A percentile compares a stretch with the other conserved stretches of the same genome.
These are phyloP conservation scores for Phaffia australis DNA, from an alignment of 768 basidiomycete species.

Conservation along the genomic window DNA sequence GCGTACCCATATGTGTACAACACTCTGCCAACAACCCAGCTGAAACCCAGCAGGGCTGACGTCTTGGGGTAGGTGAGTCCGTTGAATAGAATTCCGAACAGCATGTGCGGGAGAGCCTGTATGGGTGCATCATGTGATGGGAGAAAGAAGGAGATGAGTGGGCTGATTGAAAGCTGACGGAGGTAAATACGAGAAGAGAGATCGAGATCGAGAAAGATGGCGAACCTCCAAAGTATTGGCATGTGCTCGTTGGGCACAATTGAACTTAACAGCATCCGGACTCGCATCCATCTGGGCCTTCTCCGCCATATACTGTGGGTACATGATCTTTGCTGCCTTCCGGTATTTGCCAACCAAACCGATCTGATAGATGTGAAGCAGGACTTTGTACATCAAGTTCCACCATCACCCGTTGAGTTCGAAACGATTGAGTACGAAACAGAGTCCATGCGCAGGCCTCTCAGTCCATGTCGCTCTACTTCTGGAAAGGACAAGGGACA, in stretches of 20 bases:
- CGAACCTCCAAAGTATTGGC: background rate
- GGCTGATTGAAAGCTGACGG: background rate
- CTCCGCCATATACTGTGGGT: background rate
- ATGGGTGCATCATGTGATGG: background rate
- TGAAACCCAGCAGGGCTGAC: constrained; percentile 1
- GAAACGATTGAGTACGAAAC: background rate
- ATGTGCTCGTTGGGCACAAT: constrained; percentile 1
- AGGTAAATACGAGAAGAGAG: background rate
- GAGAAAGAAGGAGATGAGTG: background rate
- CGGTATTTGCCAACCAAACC: background rate
- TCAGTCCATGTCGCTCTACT: background rate
- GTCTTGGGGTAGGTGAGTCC: background rate
- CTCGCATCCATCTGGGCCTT: background rate
- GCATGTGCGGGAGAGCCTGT: constrained; percentile 23
- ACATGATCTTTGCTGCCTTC: background rate
- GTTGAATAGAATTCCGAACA: constrained; percentile 17
- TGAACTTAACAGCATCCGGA: background rate
- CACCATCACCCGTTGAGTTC: background rate
- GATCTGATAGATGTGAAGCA: constrained; percentile 4
- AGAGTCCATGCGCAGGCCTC: background rate
- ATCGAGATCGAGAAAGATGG: background rate
- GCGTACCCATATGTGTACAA: constrained; percentile 15
- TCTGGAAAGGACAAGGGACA: background rate
- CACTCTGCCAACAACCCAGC: constrained; percentile 23
- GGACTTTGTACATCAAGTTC: background rate